Conservation (phyloP, 2,329 filamentous ascomycete species). For the Alternaria ventricosa region DNA sequence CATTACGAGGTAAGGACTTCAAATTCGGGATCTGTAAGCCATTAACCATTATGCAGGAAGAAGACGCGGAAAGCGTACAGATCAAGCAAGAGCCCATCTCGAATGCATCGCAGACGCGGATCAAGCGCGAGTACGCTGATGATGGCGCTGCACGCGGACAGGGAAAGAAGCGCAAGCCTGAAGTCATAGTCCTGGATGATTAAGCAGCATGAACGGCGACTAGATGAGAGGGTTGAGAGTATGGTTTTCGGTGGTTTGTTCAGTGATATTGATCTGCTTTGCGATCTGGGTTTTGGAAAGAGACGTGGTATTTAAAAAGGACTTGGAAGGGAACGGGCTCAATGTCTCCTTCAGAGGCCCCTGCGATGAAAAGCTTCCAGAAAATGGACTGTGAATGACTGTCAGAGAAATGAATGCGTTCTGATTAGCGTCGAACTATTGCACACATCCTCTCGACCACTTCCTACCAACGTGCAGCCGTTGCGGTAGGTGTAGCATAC, state of each 20-base stretch:
- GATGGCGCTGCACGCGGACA: neutral
- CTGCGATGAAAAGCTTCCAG: too few species aligned
- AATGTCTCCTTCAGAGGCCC: too few species aligned
- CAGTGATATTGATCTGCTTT: too few species aligned
- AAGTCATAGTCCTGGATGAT: conserved; percentile 9
- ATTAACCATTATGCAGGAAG: too few species aligned
- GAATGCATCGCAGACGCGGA: too few species aligned
- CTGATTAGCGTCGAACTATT: fast-evolving
- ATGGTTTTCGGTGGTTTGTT: too few species aligned
- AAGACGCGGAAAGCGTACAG: too few species aligned
- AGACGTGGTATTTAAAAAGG: neutral
- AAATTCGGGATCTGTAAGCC: too few species aligned
- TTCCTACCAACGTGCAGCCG: conserved; percentile 16
- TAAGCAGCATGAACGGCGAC: fast-evolving
- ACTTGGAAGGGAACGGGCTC: too few species aligned
- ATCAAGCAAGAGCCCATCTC: neutral
- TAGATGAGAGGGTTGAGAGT: too few species aligned
- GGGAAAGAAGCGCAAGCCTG: conserved; percentile 3
- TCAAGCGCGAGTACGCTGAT: neutral
- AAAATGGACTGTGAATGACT: fast-evolving
- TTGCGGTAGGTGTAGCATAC: conserved; percentile 19
- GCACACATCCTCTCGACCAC: neutral
- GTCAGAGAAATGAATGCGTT: neutral
- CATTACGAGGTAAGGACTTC: neutral
- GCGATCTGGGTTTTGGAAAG: neutral